Evolutionary conservation across 257 asterid genomes (phyloP), one percentile per base, ranked within the genome.

Genomic region (Solanum clarkiae): DNA sequence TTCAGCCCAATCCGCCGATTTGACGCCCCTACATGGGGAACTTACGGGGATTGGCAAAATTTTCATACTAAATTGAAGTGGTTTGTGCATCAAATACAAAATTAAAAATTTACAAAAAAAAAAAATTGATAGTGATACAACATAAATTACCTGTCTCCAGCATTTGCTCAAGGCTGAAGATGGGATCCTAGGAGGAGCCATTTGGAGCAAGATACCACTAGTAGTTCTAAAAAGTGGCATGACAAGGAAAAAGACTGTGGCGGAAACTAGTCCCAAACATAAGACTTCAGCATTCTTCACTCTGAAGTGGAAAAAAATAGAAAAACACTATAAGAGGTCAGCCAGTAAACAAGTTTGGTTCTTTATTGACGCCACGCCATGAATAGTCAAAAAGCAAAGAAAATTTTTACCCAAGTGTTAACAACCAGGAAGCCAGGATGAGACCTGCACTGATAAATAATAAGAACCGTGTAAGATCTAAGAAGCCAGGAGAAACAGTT

Each of bases 391-490:
- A 51, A 45, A 45, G n/a, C 29, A 86, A 53, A 80, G 84, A 7
- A 80, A 16, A 36, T 4, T 91, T 93, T 92, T 93, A 96, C 99
- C 98, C 98, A 32, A 96, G 97, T 90, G 94, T 89, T 87, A 96
- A 94, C 91, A 96, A 88, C 99, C 97, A 95, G 88, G 98, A 96
- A 6, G 99, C 98, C 60, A 96, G 90, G 90, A 95, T 95, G 87
- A 96, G 91, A 87, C 99, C 98, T 90, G 97, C 97, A 87, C 99
- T 96, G 99, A 86, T 88, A 92, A 88, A 89, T 62, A 81, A 87
- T 69, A 49, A 62, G 56, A 89, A 85, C 57, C 86, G 86, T 80
- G 88, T 90, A 91, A 85, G 86, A 87, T 82, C 80, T 42, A 84
- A 8, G 70, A 69, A 85, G 32, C 81, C 56, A 80, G 82, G 54